These are phyloP conservation scores for Amylostereum areolatum DNA, from an alignment of 1,284 basidiomycete species.

Conservation along the genomic window DNA sequence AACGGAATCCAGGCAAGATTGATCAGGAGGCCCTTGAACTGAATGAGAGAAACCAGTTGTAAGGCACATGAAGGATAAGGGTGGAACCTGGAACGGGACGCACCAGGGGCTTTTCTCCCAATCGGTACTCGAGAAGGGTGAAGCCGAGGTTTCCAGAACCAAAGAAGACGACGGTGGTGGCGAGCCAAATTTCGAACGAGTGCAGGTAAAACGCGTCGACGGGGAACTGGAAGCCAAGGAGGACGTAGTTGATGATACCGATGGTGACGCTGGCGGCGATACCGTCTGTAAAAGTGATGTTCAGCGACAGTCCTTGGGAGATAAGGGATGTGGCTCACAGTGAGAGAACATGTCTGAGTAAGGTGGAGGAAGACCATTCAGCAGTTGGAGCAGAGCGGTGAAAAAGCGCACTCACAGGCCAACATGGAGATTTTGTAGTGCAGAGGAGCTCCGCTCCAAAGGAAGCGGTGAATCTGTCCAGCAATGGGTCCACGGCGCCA, in stretches of 20 bases:
- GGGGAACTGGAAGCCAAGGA: conserved; percentile 42
- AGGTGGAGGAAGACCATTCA: not conserved
- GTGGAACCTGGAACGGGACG: not conserved
- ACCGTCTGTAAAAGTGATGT: conserved; percentile 23
- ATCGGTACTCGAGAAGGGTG: conserved; percentile 43
- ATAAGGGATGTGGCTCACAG: conserved; percentile 21
- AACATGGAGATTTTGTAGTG: conserved; percentile 41
- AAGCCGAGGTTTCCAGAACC: conserved; percentile 42
- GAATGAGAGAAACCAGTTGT: not conserved
- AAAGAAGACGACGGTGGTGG: conserved; percentile 47
- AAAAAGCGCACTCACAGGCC: conserved; percentile 19
- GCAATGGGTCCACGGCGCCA: conserved; percentile 42
- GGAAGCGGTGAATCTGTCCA: conserved; percentile 38
- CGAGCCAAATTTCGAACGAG: conserved; percentile 40
- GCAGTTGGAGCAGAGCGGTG: not conserved
- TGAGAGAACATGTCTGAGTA: conserved; percentile 35
- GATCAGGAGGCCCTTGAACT: conserved; percentile 27
- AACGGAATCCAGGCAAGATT: conserved; percentile 45
- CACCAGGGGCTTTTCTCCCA: conserved; percentile 31
- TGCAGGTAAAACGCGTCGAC: conserved; percentile 39
- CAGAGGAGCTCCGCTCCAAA: conserved; percentile 33
- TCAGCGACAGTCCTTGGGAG: not conserved
- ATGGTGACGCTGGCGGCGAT: conserved; percentile 34
- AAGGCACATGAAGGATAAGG: not conserved
- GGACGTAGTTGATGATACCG: conserved; percentile 33